Evolutionary conservation across 345 rosid species (phyloP).

Genomic region (Cochlearia excelsa): DNA sequence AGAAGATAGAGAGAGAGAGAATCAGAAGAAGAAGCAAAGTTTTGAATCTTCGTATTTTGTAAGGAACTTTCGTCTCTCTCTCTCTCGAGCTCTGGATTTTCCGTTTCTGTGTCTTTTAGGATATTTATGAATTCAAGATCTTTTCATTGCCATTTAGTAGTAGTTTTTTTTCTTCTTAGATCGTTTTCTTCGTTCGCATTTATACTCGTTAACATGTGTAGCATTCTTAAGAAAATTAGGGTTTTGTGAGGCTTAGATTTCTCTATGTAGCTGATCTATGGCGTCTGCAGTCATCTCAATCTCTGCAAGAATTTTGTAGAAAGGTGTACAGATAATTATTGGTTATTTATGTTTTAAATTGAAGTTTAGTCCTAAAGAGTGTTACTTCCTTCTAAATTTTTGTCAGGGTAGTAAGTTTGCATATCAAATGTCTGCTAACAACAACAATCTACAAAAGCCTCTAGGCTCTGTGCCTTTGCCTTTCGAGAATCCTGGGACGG

Average conservation of each 20-base stretch:
- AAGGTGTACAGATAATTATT: slow-evolving; percentile 4
- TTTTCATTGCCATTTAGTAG: neutral
- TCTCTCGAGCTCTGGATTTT: slow-evolving; percentile 4
- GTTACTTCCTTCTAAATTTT: too few species aligned
- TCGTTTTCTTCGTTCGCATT: slow-evolving; percentile 10
- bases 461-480: slow-evolving; percentile 66
- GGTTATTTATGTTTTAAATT: slow-evolving; percentile 9
- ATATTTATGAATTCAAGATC: slow-evolving; percentile 18
- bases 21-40: too few species aligned
- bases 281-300: too few species aligned
- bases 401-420: too few species aligned
- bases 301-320: neutral
- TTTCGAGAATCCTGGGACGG: slow-evolving; percentile 73
- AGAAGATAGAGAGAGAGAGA: too few species aligned
- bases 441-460: slow-evolving; percentile 58
- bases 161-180: neutral
- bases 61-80: slow-evolving; percentile 5
- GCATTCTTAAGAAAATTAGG: too few species aligned
- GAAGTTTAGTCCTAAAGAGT: too few species aligned
- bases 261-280: too few species aligned
- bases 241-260: too few species aligned
- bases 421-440: slow-evolving; percentile 64
- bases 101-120: neutral
- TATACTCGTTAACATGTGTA: too few species aligned
- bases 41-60: neutral